phyloP scores from a whole-genome alignment of 2,329 filamentous ascomycete species.

The Colletotrichum viniferum region DNA sequence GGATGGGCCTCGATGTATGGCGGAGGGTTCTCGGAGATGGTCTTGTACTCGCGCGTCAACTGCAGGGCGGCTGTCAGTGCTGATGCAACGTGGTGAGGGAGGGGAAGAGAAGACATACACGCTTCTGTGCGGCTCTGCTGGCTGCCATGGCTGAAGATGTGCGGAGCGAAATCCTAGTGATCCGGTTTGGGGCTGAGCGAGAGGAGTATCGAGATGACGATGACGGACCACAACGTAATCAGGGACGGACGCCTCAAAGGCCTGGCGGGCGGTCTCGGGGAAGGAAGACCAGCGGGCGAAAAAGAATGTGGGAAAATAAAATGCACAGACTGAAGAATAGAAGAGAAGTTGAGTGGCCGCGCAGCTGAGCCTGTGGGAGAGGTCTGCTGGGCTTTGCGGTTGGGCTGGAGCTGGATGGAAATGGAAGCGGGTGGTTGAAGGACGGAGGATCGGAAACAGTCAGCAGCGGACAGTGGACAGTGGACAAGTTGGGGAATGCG shows the following conservation, averaged over 20 bases:
- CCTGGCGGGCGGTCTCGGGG: neutral
- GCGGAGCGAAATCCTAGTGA: neutral
- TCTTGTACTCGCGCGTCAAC: slow-evolving; percentile 68
- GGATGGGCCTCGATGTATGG: slow-evolving; percentile 90
- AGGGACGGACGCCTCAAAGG: neutral
- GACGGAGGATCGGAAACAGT: neutral
- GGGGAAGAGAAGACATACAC: slow-evolving; percentile 50
- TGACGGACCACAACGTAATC: slow-evolving; percentile 21
- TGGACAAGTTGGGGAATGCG: slow-evolving; percentile 14
- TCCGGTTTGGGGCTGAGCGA: neutral
- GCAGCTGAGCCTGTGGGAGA: neutral
- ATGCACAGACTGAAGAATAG: neutral
- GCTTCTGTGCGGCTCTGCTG: slow-evolving; percentile 74
- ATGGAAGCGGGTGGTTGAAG: neutral
- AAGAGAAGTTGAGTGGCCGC: neutral
- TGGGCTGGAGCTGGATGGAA: neutral
- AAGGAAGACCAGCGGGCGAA: slow-evolving; percentile 14
- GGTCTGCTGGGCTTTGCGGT: neutral
- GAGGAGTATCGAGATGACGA: neutral
- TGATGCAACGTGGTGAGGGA: neutral
- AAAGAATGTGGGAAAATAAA: slow-evolving; percentile 14
- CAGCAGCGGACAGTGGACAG: neutral
- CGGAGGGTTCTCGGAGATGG: slow-evolving; percentile 74
- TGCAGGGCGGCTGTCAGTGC: slow-evolving; percentile 33
- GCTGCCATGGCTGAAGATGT: slow-evolving; percentile 58